phyloP scores from a whole-genome alignment of 2,329 filamentous ascomycete species.

The Aspergillus cejpii region DNA sequence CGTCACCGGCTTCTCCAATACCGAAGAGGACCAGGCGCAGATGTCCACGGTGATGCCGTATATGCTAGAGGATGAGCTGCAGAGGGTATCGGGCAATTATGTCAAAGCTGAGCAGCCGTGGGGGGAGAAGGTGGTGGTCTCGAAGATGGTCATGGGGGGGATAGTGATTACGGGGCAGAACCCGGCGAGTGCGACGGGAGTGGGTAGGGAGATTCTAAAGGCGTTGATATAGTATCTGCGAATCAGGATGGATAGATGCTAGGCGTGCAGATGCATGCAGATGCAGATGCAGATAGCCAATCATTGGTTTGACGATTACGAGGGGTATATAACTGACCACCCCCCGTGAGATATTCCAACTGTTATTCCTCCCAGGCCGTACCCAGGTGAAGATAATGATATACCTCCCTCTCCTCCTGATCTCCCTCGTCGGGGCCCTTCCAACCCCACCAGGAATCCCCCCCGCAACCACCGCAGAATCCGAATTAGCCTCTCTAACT shows the following conservation, averaged over 20 bases:
- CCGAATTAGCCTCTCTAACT: constrained; percentile 53
- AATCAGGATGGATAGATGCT: too few species aligned
- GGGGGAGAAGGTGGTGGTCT: constrained; percentile 40
- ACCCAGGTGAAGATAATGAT: too few species aligned
- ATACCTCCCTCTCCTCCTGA: constrained; percentile 17
- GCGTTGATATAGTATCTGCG: too few species aligned
- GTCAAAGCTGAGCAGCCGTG: constrained; percentile 43
- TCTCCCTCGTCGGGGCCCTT: constrained; percentile 15
- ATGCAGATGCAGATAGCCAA: too few species aligned
- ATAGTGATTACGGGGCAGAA: constrained; percentile 46
- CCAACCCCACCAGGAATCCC: constrained; percentile 57
- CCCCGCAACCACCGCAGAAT: constrained; percentile 49
- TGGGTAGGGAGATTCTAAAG: constrained; percentile 41
- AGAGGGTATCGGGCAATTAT: constrained; percentile 36
- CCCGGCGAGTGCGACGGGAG: constrained; percentile 39
- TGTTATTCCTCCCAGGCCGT: too few species aligned
- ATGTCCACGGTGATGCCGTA: constrained; percentile 40
- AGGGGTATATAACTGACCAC: too few species aligned
- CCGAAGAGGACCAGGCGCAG: constrained; percentile 40
- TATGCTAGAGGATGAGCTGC: constrained; percentile 40
- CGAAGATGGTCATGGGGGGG: constrained; percentile 23
- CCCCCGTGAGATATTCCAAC: too few species aligned
- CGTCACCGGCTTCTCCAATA: constrained; percentile 45
- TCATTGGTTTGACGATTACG: too few species aligned
- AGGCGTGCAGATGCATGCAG: too few species aligned